Conservation (phyloP, 495 filamentous ascomycete genomes). For the Aspergillus affinis region DNA sequence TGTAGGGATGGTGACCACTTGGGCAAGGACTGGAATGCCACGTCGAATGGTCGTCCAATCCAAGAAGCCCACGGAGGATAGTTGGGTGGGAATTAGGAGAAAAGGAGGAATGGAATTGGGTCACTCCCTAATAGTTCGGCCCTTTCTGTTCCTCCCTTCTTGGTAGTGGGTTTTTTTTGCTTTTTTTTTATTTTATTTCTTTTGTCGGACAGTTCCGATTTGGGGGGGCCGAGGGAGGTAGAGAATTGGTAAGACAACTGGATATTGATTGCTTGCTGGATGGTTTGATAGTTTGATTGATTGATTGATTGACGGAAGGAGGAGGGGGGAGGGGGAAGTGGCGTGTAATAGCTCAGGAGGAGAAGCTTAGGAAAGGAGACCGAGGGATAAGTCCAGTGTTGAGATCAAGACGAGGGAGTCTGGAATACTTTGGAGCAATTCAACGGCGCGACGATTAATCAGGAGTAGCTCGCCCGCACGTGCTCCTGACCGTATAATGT, state of each 20-base stretch:
- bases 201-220: not conserved
- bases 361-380: too few species aligned
- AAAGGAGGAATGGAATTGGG: conserved; percentile 16
- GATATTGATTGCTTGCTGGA: not conserved
- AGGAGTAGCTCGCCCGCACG: conserved; percentile 1
- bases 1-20: conserved; percentile 24
- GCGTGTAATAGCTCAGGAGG: too few species aligned
- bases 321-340: too few species aligned
- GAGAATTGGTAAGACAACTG: not conserved
- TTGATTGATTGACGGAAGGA: too few species aligned
- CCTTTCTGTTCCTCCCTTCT: conserved; percentile 4
- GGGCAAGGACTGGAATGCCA: conserved; percentile 36
- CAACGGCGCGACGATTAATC: conserved; percentile 7
- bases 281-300: too few species aligned
- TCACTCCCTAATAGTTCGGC: conserved; percentile 12
- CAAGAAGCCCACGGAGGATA: conserved; percentile 17
- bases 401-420: too few species aligned
- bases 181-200: not conserved
- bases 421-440: too few species aligned
- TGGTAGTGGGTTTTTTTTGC: too few species aligned
- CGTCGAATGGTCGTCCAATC: conserved; percentile 32
- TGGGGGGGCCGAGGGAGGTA: not conserved
- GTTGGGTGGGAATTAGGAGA: conserved; percentile 18
- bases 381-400: too few species aligned
- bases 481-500: conserved; percentile 2